Base-by-base conservation (phyloP, 2,329 filamentous ascomycete genomes). In the Bipolaris victoriae region DNA sequence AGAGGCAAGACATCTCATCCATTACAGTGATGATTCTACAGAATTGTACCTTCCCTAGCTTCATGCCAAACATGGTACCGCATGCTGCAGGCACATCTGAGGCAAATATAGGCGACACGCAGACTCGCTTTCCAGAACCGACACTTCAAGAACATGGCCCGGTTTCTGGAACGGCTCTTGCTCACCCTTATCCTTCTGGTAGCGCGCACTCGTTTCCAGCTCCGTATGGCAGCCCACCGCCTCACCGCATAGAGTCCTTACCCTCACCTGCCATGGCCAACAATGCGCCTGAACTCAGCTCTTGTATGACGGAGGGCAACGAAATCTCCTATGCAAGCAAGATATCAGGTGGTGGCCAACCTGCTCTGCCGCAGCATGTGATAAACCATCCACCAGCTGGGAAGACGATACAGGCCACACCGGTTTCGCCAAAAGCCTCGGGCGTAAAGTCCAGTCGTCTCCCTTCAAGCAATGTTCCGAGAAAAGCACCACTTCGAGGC, bases 1-100 rank as follows among this genome's bases (percentile, higher is more conserved):
- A 35, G 37, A 18, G 33, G 41, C 47, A 48, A 24, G 4, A 13
- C 2, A 2, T 24, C n/a, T 5, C 11, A 13, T 11, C 33, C 15
- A 11, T 3, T 13, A 39, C 37, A 45, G 11, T 31, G n/a, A 52
- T 18, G 31, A 11, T 10, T 18, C 15, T 22, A 7, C 48, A 46
- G 45, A 36, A 46, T n/a, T 24, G 5, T 18, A n/a, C 15, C 36
- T 39, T 49, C 15, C 26, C 40, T 26, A 39, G 1, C 6, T 40
- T 45, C 53, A 16, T 52, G 18, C 40, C 53, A 36, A 60, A 57
- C 26, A 60, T 60, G 53, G 18, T 57, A 15, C 40, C 53, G 9
- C 15, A 18, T 10, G 1, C 33, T 3, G 3, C 49, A 47, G 11
- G 3, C 15, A 45, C 16, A 15, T 33, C 7, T 9, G 29, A 13